phyloP scores from a whole-genome alignment of 1,139 yeast genomes.

The Hansenula lynferdii region DNA sequence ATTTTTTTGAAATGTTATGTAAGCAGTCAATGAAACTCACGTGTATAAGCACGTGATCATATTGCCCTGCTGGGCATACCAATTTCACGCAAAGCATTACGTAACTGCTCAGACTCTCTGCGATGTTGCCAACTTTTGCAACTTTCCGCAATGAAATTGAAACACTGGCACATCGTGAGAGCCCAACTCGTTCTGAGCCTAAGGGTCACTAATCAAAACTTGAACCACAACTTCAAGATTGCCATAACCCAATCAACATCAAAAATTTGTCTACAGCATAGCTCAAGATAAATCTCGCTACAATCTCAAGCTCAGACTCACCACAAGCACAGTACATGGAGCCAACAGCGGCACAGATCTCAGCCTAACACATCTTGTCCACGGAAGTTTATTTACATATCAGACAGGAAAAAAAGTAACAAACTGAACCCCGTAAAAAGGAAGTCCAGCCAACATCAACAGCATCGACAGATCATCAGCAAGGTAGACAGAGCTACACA shows the following conservation, averaged over 20 bases:
- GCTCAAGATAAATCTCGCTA: no score
- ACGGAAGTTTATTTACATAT: slow-evolving; percentile 1
- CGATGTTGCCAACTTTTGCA: no score
- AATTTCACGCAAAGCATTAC: no score
- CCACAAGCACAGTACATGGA: background rate
- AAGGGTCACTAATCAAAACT: background rate
- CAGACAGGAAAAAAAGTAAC: slow-evolving; percentile 1
- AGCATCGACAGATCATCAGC: background rate
- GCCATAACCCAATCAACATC: no score
- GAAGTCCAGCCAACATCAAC: background rate
- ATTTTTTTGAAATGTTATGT: background rate
- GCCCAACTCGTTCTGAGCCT: no score
- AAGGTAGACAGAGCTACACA: background rate
- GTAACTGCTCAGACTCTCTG: no score
- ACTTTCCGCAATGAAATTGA: no score
- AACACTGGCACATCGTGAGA: background rate
- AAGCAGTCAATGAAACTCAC: background rate
- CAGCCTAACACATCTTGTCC: background rate
- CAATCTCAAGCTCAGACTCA: no score
- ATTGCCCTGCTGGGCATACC: no score
- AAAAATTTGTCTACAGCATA: no score
- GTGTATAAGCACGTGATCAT: background rate
- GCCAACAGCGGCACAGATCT: background rate
- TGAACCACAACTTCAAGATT: no score
- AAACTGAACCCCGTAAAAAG: background rate